Evolutionary conservation across 129 eudicot genomes (phyloP), one percentile per base, ranked within the genome.

Genomic region (Lonicera japonica): DNA sequence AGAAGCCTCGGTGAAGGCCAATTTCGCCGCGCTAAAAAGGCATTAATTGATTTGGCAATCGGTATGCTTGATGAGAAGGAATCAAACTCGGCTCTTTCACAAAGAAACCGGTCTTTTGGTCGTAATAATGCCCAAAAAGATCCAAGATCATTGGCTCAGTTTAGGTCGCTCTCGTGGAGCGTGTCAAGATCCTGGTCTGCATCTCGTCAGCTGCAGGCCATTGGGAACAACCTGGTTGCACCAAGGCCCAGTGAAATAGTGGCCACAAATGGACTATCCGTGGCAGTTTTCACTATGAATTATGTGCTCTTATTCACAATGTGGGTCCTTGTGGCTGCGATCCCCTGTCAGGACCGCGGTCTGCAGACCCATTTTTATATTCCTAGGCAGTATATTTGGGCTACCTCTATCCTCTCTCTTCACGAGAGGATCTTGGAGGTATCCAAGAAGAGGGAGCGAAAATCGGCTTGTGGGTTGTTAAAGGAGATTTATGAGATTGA

Each of bases 1-100:
- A 81, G 64, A 69, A 73, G 70, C 58, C 54, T 83, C 13, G 87
- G 97, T 0, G 97, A 86, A 70, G 89, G 87, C 5, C 95, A 90
- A 34, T 56, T 86, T 25, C 79, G 94, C 34, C 75, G 95, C 8
- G 92, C 89, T 0, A 86, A 79, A 41, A 86, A 82, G 71, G 89
- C 95, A 1, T 70, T 90, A 51, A 65, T 65, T 51, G 95, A 90
- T 72, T 79, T 90, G 55, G 77, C 79, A 21, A 69, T 90, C 12
- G 88, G 79, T 18, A 89, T 86, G 85, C 79, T 83, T 21, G 97
- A 86, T 41, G 95, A 85, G 68, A 85, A 85, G 39, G 83, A 70
- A 5, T 58, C 83, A 10, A 75, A 47, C 60, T 47, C 75, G 0
- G 22, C 47, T 36, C 23, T 75, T 5, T 71, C 83, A 5, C 77